Percentiles rank a stretch among this genome's conserved stretches.
Evolutionary conservation across 106 monocot species (phyloP).

Genomic region (Agapanthus africanus): DNA sequence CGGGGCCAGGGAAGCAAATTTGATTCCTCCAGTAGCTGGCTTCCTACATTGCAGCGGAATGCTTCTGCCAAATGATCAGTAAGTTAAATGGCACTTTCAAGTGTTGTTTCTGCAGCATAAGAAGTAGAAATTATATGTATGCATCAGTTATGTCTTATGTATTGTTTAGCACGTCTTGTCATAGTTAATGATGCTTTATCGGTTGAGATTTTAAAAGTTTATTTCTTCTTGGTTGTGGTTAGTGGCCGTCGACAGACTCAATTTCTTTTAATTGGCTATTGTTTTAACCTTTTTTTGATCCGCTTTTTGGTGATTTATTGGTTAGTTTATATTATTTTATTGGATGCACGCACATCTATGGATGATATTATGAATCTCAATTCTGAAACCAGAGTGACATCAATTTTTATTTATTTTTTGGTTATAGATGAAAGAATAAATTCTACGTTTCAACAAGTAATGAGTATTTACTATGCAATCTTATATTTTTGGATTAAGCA

Average conservation of each 20-base stretch:
- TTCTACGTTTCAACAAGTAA: too few relatives aligned
- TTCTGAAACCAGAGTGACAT: not conserved
- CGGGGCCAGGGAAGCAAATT: constrained; percentile 27
- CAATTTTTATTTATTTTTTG: too few relatives aligned
- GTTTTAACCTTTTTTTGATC: not conserved
- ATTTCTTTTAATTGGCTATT: not conserved
- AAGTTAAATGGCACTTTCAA: not conserved
- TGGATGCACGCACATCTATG: not conserved
- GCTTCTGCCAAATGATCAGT: constrained; percentile 52
- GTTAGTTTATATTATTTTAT: not conserved
- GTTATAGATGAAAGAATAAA: too few relatives aligned
- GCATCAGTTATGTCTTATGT: not conserved
- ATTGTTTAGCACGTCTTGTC: not conserved
- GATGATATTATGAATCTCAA: not conserved
- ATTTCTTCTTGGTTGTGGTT: not conserved
- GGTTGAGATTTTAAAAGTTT: not conserved
- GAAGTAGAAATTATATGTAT: not conserved
- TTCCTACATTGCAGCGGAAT: constrained; percentile 50
- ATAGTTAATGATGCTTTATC: not conserved
- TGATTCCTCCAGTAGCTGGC: constrained; percentile 45
- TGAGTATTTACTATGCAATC: not conserved
- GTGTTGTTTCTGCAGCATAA: not conserved
- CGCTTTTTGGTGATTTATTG: not conserved
- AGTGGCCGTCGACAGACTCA: not conserved
- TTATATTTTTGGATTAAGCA: not conserved